phyloP scores from a whole-genome alignment of 1,139 yeast genomes.

The Komagataea norvegica region DNA sequence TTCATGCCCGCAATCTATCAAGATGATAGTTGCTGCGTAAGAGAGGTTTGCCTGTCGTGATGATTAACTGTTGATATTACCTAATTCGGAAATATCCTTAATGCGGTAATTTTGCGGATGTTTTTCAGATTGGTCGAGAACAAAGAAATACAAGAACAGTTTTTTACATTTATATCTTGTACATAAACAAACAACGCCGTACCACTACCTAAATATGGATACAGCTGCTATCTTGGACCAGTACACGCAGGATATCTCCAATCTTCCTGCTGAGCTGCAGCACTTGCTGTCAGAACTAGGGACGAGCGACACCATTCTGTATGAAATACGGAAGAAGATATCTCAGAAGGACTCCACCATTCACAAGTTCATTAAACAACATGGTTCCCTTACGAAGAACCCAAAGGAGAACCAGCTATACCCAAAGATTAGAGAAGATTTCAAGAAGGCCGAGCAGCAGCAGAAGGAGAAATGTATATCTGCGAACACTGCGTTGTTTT shows the following conservation, averaged over 20 bases:
- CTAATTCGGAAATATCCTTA: neutral
- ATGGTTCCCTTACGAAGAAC: conserved; percentile 76
- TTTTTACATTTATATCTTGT: too few species aligned
- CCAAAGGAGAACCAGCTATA: conserved; percentile 75
- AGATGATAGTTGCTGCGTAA: too few species aligned
- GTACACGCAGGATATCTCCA: conserved; percentile 70
- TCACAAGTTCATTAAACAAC: conserved; percentile 76
- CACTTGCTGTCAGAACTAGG: conserved; percentile 77
- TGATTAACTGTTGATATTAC: neutral
- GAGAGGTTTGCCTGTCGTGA: too few species aligned
- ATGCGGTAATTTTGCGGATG: neutral
- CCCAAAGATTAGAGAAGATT: conserved; percentile 66
- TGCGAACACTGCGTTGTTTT: conserved; percentile 78
- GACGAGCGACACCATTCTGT: conserved; percentile 60
- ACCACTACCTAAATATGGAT: conserved; percentile 43
- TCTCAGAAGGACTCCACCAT: conserved; percentile 71
- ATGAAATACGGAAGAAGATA: conserved; percentile 63
- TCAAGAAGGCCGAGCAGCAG: conserved; percentile 51
- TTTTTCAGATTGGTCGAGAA: too few species aligned
- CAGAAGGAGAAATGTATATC: conserved; percentile 77
- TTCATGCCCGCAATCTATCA: conserved; percentile 1
- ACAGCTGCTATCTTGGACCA: conserved; percentile 74
- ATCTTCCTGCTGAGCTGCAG: conserved; percentile 85
- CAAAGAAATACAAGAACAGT: too few species aligned
- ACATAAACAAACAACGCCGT: too few species aligned